Conservation (phyloP, 768 basidiomycete genomes). For the Sutorius australiensis region DNA sequence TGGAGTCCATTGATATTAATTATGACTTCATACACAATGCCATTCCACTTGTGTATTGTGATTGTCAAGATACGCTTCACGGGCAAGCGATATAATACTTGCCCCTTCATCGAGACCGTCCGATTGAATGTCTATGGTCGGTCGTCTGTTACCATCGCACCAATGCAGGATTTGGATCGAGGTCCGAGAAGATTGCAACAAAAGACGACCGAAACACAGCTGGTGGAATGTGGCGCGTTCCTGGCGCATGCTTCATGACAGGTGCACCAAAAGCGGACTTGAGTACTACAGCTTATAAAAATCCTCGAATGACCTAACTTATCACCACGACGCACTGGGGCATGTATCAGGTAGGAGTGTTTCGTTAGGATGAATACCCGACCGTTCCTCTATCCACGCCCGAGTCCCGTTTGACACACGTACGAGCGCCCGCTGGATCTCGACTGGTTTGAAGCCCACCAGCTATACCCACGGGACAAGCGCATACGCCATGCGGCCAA, state of each 20-base stretch:
- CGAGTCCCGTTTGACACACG: conserved; percentile 49
- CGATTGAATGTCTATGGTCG: conserved; percentile 18
- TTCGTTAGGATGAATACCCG: conserved; percentile 36
- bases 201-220: conserved; percentile 28
- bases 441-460: conserved; percentile 47
- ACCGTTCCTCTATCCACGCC: conserved; percentile 16
- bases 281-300: no score
- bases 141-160: conserved; percentile 24
- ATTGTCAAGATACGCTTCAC: neutral
- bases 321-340: no score
- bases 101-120: conserved; percentile 34
- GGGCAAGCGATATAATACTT: conserved; percentile 3
- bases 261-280: no score
- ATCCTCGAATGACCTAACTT: no score
- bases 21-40: no score
- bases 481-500: conserved; percentile 57
- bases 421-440: conserved; percentile 39
- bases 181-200: conserved; percentile 27
- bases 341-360: no score
- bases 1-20: no score
- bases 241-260: no score
- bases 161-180: conserved; percentile 40
- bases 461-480: conserved; percentile 68
- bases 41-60: conserved; percentile 34
- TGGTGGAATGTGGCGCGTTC: no score